phyloP scores from a whole-genome alignment of 495 filamentous ascomycete species.

The Penicillium macrosclerotiorum region DNA sequence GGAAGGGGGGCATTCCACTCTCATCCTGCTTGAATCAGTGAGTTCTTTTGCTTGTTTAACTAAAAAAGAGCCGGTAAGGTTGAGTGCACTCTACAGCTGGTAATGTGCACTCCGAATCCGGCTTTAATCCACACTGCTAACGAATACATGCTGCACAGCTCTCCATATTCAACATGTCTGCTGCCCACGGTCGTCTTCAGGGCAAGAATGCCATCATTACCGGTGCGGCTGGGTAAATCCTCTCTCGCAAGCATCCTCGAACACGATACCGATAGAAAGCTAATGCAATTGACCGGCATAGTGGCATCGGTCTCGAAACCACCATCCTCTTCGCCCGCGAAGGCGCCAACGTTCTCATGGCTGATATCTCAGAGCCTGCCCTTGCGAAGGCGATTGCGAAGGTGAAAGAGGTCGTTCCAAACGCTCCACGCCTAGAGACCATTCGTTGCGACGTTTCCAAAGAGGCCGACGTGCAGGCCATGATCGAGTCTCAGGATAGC shows the following conservation, averaged over 20 bases:
- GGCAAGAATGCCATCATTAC: slow-evolving; percentile 95
- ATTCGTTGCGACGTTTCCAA: slow-evolving; percentile 64
- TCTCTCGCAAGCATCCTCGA: slow-evolving; percentile 6
- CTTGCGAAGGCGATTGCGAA: slow-evolving; percentile 68
- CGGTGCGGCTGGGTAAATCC: slow-evolving; percentile 80
- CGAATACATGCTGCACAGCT: slow-evolving; percentile 1
- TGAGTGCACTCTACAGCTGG: not conserved
- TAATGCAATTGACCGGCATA: slow-evolving; percentile 30
- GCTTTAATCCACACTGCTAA: too few relatives aligned
- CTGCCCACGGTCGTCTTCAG: slow-evolving; percentile 58
- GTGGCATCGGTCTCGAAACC: slow-evolving; percentile 95
- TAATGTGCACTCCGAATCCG: too few relatives aligned
- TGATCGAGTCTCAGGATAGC: slow-evolving; percentile 67
- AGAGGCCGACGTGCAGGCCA: slow-evolving; percentile 68
- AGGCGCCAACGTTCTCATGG: slow-evolving; percentile 82
- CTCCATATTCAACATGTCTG: slow-evolving; percentile 9
- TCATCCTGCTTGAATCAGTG: slow-evolving; percentile 6
- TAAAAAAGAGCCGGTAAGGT: not conserved
- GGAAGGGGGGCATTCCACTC: not conserved
- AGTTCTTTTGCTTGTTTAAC: not conserved
- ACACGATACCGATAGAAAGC: not conserved
- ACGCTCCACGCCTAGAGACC: slow-evolving; percentile 55
- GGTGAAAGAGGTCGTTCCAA: slow-evolving; percentile 67
- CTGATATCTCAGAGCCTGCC: slow-evolving; percentile 74
- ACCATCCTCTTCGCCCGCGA: slow-evolving; percentile 87